A percentile compares a stretch with the other conserved stretches of the same genome.
Conservation (phyloP, 1,284 basidiomycete species). For the Tilletia setariae region DNA sequence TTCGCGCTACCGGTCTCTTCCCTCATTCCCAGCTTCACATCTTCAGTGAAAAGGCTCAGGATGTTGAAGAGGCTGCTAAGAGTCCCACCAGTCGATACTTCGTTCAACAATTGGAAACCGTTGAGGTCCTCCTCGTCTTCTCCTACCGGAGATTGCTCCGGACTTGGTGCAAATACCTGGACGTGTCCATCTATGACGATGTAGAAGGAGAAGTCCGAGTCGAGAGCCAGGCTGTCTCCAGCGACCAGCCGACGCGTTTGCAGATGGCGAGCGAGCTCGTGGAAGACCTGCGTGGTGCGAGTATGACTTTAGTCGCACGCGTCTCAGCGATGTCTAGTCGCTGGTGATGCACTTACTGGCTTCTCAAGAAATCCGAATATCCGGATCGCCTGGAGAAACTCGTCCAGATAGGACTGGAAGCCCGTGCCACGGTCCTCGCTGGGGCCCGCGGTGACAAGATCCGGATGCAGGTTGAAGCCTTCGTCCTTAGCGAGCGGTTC, state of each 20-base stretch:
- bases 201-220: constrained; percentile 50
- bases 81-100: constrained; percentile 62
- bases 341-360: constrained; percentile 28
- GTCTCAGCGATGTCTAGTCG: neutral
- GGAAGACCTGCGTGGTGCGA: constrained; percentile 34
- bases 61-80: constrained; percentile 95
- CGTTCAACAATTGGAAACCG: constrained; percentile 51
- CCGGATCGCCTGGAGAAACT: constrained; percentile 53
- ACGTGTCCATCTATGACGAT: constrained; percentile 54
- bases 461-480: constrained; percentile 47
- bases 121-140: constrained; percentile 41
- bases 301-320: neutral
- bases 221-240: constrained; percentile 48
- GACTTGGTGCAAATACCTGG: constrained; percentile 48
- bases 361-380: constrained; percentile 54
- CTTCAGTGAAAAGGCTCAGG: constrained; percentile 89
- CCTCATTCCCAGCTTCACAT: constrained; percentile 74
- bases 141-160: neutral
- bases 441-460: constrained; percentile 26
- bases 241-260: constrained; percentile 51
- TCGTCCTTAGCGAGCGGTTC: constrained; percentile 49
- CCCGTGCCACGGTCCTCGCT: constrained; percentile 24
- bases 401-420: constrained; percentile 53
- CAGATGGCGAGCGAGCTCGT: constrained; percentile 52
- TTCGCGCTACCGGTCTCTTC: constrained; percentile 19